phyloP scores from a whole-genome alignment of 176 grass and related monocot species.

The Cymbopogon citratus region DNA sequence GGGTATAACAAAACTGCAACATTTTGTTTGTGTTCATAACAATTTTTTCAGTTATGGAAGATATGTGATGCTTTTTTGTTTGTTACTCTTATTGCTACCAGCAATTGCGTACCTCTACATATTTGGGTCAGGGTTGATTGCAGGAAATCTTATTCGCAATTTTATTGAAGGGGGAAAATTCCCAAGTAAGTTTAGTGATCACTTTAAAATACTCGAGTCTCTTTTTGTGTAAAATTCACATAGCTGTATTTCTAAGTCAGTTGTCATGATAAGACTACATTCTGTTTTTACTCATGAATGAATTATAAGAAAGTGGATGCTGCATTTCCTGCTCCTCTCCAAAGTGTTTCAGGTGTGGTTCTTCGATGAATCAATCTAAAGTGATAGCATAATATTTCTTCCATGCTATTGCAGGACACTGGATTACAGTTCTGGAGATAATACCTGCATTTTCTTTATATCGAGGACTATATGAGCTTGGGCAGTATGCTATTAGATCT shows the following conservation, averaged over 20 bases:
- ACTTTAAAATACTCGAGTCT: not conserved
- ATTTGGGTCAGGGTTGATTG: conserved; percentile 74
- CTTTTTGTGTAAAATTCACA: not conserved
- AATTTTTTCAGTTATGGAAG: conserved; percentile 8
- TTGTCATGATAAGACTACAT: not conserved
- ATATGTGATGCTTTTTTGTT: conserved; percentile 19
- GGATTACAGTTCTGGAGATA: conserved; percentile 89
- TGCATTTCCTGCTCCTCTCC: not conserved
- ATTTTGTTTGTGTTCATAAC: not conserved
- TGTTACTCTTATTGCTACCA: conserved; percentile 35
- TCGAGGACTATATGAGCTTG: conserved; percentile 74
- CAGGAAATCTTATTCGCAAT: conserved; percentile 56
- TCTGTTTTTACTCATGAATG: conserved; percentile 8
- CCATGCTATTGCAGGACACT: conserved; percentile 37
- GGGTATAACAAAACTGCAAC: conserved; percentile 31
- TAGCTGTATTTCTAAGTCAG: not conserved
- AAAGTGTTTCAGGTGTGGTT: not conserved
- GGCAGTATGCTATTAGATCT: conserved; percentile 60
- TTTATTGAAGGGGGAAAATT: conserved; percentile 75
- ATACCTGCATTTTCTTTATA: conserved; percentile 88
- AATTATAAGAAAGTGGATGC: not conserved
- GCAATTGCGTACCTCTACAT: conserved; percentile 87
- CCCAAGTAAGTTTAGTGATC: conserved; percentile 60
- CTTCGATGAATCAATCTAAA: not conserved
- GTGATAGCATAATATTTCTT: not conserved